Evolutionary conservation across 768 basidiomycete species (phyloP).

Genomic region (Gloeopeniophorella convolvens): DNA sequence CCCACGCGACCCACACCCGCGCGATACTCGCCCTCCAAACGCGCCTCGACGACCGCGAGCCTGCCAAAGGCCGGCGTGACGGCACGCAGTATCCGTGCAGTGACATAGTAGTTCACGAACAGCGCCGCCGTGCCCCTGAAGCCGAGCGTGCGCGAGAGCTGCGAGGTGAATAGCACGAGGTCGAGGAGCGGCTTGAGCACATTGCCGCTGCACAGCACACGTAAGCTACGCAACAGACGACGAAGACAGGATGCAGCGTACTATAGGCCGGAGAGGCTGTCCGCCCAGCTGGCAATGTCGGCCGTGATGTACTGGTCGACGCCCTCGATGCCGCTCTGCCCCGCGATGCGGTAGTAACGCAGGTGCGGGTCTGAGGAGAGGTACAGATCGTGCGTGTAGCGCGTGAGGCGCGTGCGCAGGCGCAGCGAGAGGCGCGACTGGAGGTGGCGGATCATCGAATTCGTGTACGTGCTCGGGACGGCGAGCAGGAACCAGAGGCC

Average conservation of each 20-base stretch:
- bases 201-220: constrained; percentile 59
- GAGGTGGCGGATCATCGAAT: constrained; percentile 89
- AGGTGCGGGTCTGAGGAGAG: constrained; percentile 67
- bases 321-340: constrained; percentile 44
- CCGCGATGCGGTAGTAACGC: constrained; percentile 53
- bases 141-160: constrained; percentile 82
- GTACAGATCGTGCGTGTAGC: constrained; percentile 90
- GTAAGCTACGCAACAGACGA: neutral
- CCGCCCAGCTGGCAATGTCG: constrained; percentile 86
- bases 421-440: constrained; percentile 81
- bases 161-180: constrained; percentile 85
- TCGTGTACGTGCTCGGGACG: constrained; percentile 91
- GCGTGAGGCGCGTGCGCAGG: constrained; percentile 79
- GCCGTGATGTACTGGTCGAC: constrained; percentile 92
- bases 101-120: constrained; percentile 81
- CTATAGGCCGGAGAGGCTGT: constrained; percentile 83
- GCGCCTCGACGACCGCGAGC: constrained; percentile 81
- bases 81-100: constrained; percentile 70
- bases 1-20: constrained; percentile 81
- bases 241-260: constrained; percentile 34
- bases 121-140: constrained; percentile 75
- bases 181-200: constrained; percentile 89
- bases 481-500: constrained; percentile 87
- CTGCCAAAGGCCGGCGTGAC: constrained; percentile 92
- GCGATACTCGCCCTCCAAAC: constrained; percentile 86